Conservation (phyloP, 441 rosid genomes). For the California macrophylla region DNA sequence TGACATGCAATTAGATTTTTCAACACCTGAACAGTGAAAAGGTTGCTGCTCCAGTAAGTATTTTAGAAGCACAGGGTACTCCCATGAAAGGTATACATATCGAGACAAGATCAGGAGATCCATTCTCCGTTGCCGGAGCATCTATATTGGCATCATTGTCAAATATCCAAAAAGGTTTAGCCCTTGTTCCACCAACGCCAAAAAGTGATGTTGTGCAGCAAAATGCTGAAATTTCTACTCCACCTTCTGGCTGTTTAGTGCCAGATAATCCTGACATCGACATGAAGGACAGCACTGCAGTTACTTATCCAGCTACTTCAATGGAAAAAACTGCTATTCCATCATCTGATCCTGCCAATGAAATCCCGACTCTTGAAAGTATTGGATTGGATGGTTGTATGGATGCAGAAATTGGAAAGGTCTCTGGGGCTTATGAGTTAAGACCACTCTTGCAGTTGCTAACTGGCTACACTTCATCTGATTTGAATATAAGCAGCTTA, state of each 20-base stretch:
- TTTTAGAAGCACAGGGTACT: slow-evolving; percentile 66
- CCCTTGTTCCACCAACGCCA: slow-evolving; percentile 47
- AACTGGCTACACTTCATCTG: neutral
- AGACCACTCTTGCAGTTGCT: slow-evolving; percentile 26
- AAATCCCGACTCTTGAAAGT: slow-evolving; percentile 40
- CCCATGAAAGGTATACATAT: slow-evolving; percentile 60
- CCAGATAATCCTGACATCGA: slow-evolving; percentile 49
- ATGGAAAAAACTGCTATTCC: slow-evolving; percentile 46
- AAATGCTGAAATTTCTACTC: slow-evolving; percentile 45
- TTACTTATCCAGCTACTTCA: neutral
- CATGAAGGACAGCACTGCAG: slow-evolving; percentile 53
- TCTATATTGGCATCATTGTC: slow-evolving; percentile 87
- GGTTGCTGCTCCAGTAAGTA: slow-evolving; percentile 52
- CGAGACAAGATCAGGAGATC: slow-evolving; percentile 74
- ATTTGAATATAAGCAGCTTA: neutral
- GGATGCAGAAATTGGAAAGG: slow-evolving; percentile 46
- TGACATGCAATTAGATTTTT: slow-evolving; percentile 57
- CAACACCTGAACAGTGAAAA: slow-evolving; percentile 65
- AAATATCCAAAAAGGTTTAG: slow-evolving; percentile 40
- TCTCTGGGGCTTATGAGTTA: slow-evolving; percentile 44
- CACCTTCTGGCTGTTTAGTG: slow-evolving; percentile 45
- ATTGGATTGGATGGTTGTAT: slow-evolving; percentile 44
- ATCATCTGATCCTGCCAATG: slow-evolving; percentile 43
- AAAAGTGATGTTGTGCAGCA: slow-evolving; percentile 45
- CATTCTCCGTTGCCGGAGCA: slow-evolving; percentile 80